Evolutionary conservation across 805 yeast species (phyloP), one percentile per base, ranked within the genome.

Genomic region (Nakazawaea wickerhamii): DNA sequence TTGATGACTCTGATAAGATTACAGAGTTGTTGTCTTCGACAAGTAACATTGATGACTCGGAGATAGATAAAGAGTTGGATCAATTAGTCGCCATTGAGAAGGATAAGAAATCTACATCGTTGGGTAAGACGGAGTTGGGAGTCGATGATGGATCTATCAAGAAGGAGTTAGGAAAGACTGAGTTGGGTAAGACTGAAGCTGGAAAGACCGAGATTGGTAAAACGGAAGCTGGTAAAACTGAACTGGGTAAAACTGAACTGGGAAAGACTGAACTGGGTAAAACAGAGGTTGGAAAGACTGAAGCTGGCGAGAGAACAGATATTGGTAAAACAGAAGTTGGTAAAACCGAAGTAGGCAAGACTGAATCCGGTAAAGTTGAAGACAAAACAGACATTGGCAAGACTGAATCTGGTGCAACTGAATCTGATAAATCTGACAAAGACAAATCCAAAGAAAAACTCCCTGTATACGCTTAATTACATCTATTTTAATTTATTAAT

Each of bases 301-400:
- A 42, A 18, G 30, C 30, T 28, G 44, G 40, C n/a, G n/a, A n/a
- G n/a, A 41, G 35, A 22, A 41, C 44, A 11, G 44, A 40, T 13
- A 13, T 13, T 8, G 44, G 44, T 5, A 40, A 40, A 25, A 34
- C 44, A 21, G 40, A 41, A 18, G 27, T 33, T 18, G 45, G 40
- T 22, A 36, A 28, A 13, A 30, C 40, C 3, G 45, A 41, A 17
- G 31, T 38, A 21, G 41, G 41, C 4, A 38, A 38, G 14, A 38
- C 41, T 3, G 41, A 30, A 21, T n/a, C n/a, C 13, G 41, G 35
- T n/a, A 38, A 38, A 5, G 30, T 35, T 4, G 35, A 38, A 19
- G 28, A 22, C 4, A 35, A 35, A 15, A 35, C 38, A 3, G 38
- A 35, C 4, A 3, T n/a, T 15, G 36, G 38, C 2, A 23, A 35